Evolutionary conservation across 495 filamentous ascomycete species (phyloP), one percentile per base, ranked within the genome.

Genomic region (Pyronema domesticum): DNA sequence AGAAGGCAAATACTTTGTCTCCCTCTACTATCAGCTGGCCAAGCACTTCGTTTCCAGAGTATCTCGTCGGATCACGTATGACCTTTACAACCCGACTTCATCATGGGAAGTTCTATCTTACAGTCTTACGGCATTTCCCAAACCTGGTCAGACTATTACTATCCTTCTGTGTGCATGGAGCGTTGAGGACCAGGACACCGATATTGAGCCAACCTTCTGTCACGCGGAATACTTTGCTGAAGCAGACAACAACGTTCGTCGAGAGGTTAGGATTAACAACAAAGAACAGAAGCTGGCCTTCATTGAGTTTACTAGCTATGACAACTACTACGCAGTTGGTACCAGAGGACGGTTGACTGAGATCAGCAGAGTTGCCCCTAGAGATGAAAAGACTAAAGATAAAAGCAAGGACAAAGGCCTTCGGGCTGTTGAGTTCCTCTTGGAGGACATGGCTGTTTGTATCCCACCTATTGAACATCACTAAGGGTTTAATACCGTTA

Each of bases 121-220:
- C 48, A 34, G 13, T 37, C 48, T 51, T 51, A 13, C 48, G 19
- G 30, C 48, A 30, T 51, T 51, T 37, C 48, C 48, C 13, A 51
- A 51, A n/a, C 18, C 48, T 10, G 48, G 48, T 13, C 18, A 37
- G 7, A 37, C 17, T 13, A 36, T 51, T 36, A 51, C 48, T n/a
- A 18, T 51, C 18, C 48, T 51, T 33, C 17, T 51, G 48, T 51
- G 48, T 37, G 48, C 48, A n/a, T 51, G 48, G 48, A 37, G 34
- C 34, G 36, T 51, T 33, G 11, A 51, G 13, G 23, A 37, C 13
- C 48, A 51, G 18, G 19, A 35, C 34, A 51, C 9, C 9, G 48
- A 51, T 51, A 51, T 51, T 23, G 48, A 51, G 19, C 48, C 48
- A 33, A 51, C 23, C 3, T 51, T 51, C 18, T 51, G 48, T 33